These are phyloP conservation scores for Vitis hybrid DNA, from an alignment of 177 flowering plant genomes.

Conservation along the genomic window DNA sequence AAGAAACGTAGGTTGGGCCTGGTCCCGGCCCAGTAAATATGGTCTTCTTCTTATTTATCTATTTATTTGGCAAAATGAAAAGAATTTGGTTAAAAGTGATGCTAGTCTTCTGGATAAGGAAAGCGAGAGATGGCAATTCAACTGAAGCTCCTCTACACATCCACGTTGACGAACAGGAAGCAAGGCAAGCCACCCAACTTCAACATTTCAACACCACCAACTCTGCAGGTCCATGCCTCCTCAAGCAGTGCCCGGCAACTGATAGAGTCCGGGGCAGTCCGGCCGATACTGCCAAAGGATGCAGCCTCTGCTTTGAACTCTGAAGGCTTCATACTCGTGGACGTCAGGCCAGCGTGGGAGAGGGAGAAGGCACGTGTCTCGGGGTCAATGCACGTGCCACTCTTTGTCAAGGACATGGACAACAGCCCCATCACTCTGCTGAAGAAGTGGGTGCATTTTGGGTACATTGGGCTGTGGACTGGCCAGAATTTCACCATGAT, in stretches of 20 bases:
- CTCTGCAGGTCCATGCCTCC: conserved; percentile 21
- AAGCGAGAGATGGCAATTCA: conserved; percentile 32
- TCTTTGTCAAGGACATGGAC: conserved; percentile 72
- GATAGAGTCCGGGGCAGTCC: conserved; percentile 57
- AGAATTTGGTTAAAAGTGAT: not conserved
- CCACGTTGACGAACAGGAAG: conserved; percentile 14
- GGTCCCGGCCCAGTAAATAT: too few species aligned
- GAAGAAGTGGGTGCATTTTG: conserved; percentile 96
- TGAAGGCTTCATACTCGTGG: conserved; percentile 62
- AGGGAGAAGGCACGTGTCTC: conserved; percentile 71
- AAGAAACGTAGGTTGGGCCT: too few species aligned
- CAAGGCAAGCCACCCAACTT: conserved; percentile 6
- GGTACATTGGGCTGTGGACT: conserved; percentile 93
- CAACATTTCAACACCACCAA: not conserved
- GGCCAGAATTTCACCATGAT: conserved; percentile 75
- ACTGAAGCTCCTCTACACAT: conserved; percentile 21
- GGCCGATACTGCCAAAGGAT: conserved; percentile 50
- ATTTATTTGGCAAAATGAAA: too few species aligned
- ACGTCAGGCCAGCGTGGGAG: conserved; percentile 87
- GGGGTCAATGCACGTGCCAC: conserved; percentile 80
- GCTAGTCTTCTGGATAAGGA: conserved; percentile 4
- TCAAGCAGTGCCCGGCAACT: conserved; percentile 45
- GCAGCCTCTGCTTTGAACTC: conserved; percentile 42
- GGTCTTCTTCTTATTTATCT: too few species aligned
- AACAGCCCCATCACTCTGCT: conserved; percentile 58